Evolutionary conservation across 352 stramenopile species (phyloP).

Genomic region (Pythium myriotylum): DNA sequence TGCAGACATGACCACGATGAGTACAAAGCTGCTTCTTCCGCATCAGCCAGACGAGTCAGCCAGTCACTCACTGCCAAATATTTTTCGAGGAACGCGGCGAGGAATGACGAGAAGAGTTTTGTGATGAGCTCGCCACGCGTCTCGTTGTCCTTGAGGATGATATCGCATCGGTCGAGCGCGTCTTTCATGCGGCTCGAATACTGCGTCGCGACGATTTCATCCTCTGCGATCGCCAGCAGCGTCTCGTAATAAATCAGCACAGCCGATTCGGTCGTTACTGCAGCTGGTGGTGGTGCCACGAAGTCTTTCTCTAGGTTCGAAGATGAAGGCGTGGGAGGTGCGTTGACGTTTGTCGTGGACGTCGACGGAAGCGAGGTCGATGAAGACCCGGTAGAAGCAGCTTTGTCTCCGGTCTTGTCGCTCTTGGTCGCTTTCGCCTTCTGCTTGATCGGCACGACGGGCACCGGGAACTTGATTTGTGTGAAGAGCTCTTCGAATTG

Average conservation of each 20-base stretch:
- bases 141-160: constrained; percentile 72
- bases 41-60: too few species aligned
- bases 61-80: constrained; percentile 49
- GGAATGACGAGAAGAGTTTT: constrained; percentile 67
- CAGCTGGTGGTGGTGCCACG: background rate
- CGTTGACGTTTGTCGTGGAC: constrained; percentile 14
- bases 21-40: too few species aligned
- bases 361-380: constrained; percentile 12
- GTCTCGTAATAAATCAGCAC: constrained; percentile 52
- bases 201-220: constrained; percentile 38
- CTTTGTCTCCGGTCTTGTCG: constrained; percentile 28
- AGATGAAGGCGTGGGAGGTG: constrained; percentile 32
- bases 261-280: constrained; percentile 35
- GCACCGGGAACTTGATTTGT: constrained; percentile 56
- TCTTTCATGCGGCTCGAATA: constrained; percentile 49
- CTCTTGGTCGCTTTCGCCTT: constrained; percentile 31
- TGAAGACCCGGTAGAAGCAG: constrained; percentile 20
- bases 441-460: constrained; percentile 37
- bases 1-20: constrained; percentile 21
- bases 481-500: constrained; percentile 48
- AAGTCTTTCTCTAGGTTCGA: constrained; percentile 56
- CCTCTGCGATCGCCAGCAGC: constrained; percentile 49
- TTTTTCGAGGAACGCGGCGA: constrained; percentile 60
- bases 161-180: constrained; percentile 50
- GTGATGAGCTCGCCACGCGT: constrained; percentile 67